These are phyloP conservation scores for Pseudonitzschia multiseries DNA, from an alignment of 108 stramenopile species.

Conservation along the genomic window DNA sequence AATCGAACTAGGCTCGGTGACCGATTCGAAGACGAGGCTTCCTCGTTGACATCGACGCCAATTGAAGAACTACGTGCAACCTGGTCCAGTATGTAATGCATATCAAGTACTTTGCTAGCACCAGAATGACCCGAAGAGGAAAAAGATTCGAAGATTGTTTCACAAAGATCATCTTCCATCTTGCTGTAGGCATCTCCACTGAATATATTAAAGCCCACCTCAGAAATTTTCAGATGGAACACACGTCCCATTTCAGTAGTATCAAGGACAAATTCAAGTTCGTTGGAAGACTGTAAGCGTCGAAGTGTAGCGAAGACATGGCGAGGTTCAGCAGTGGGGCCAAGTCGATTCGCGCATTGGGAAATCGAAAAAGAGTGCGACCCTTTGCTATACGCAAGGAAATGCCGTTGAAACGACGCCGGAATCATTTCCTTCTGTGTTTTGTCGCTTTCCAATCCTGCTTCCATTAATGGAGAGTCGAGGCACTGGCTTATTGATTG, in stretches of 20 bases:
- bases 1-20: slow-evolving; percentile 59
- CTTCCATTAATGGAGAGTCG: slow-evolving; percentile 27
- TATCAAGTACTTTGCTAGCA: slow-evolving; percentile 66
- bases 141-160: slow-evolving; percentile 43
- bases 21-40: slow-evolving; percentile 29
- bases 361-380: slow-evolving; percentile 74
- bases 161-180: slow-evolving; percentile 19
- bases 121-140: slow-evolving; percentile 42
- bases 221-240: slow-evolving; percentile 52
- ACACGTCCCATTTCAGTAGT: slow-evolving; percentile 48
- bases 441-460: slow-evolving; percentile 26
- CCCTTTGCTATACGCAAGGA: slow-evolving; percentile 73
- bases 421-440: not conserved
- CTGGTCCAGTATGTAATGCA: slow-evolving; percentile 59
- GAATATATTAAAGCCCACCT: slow-evolving; percentile 48
- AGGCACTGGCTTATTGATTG: slow-evolving; percentile 47
- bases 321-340: slow-evolving; percentile 69
- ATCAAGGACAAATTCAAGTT: slow-evolving; percentile 75
- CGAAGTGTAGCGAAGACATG: slow-evolving; percentile 88
- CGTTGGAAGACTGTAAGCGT: slow-evolving; percentile 60
- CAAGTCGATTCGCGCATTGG: slow-evolving; percentile 63
- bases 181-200: slow-evolving; percentile 17
- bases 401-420: slow-evolving; percentile 33
- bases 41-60: slow-evolving; percentile 1
- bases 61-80: slow-evolving; percentile 30